Base-by-base conservation (phyloP, 768 basidiomycete species). In the Termitomyces sp. region DNA sequence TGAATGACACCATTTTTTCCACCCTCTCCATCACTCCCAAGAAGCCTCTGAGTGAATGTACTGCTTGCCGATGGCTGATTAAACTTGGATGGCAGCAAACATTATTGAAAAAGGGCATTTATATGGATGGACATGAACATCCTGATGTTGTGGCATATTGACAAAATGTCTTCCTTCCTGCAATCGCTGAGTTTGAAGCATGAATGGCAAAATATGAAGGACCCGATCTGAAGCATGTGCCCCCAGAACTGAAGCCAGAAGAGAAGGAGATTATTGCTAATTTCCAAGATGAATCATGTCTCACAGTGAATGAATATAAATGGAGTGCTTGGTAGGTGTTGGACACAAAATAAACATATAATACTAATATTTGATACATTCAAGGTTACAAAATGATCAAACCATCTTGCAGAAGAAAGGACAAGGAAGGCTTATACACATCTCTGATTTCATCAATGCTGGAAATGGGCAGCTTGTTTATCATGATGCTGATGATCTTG, bases 401-500 rank as follows among this genome's bases (percentile, higher is more conserved):
- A 43, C 42, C n/a, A 43, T 22, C n/a, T n/a, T n/a, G n/a, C n/a
- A n/a, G n/a, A n/a, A n/a, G n/a, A n/a, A n/a, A n/a, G n/a, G n/a
- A n/a, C n/a, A 20, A 43, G 22, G 42, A 43, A 43, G 42, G 42
- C 42, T 43, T 2, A 43, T 43, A 3, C 42, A 43, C n/a, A n/a
- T n/a, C n/a, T n/a, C n/a, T n/a, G n/a, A n/a, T n/a, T n/a, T n/a
- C n/a, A n/a, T n/a, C n/a, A n/a, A n/a, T n/a, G n/a, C n/a, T n/a
- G n/a, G n/a, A n/a, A n/a, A n/a, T n/a, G n/a, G n/a, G n/a, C n/a
- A n/a, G n/a, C n/a, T 48, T 18, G 46, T 48, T 48, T 33, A 48
- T 8, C 9, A 24, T 18, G 58, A 68, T 58, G 22, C 18, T 13
- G 42, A 61, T 52, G 66, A 66, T 5, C 46, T 57, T 5, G 57